Evolutionary conservation across 371 early-diverging fungal species (phyloP).

Genomic region (Mucor mucedo): DNA sequence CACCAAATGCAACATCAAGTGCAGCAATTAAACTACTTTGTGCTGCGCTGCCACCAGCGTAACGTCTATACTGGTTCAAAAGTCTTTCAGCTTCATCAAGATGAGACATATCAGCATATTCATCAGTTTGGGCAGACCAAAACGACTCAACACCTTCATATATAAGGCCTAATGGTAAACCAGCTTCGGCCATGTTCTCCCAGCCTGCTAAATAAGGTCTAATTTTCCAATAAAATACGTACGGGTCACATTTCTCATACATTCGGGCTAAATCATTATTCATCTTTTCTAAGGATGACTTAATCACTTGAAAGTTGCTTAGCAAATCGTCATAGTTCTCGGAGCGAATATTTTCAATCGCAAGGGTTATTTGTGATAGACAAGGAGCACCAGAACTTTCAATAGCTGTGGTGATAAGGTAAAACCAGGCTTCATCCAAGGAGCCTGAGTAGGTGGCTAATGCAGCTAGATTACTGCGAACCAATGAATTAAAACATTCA

Average conservation of each 20-base stretch:
- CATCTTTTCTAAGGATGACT: conserved; percentile 62
- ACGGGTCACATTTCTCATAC: conserved; percentile 94
- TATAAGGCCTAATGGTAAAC: conserved; percentile 85
- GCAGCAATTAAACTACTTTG: conserved; percentile 94
- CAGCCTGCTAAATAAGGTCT: conserved; percentile 93
- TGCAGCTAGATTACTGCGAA: conserved; percentile 74
- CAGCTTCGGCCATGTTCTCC: conserved; percentile 89
- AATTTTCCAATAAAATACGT: conserved; percentile 95
- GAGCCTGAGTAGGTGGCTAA: conserved; percentile 88
- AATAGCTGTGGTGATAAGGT: conserved; percentile 88
- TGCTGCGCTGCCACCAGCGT: conserved; percentile 95
- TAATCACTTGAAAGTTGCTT: conserved; percentile 60
- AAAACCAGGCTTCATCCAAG: conserved; percentile 97
- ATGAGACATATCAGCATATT: conserved; percentile 61
- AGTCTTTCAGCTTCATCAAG: conserved; percentile 62
- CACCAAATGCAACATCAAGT: conserved; percentile 89
- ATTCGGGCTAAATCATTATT: conserved; percentile 76
- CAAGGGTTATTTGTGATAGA: conserved; percentile 63
- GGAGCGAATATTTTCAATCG: conserved; percentile 61
- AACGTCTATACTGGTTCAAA: conserved; percentile 67
- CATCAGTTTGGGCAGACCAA: conserved; percentile 53
- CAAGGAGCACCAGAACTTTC: conserved; percentile 89
- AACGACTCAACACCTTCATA: conserved; percentile 85
- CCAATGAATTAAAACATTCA: background rate
- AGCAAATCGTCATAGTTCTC: conserved; percentile 56